A percentile compares a stretch with the other conserved stretches of the same genome.
Evolutionary conservation across 2,329 filamentous ascomycete genomes (phyloP).

Genomic region (Pleoardoris graminearum): DNA sequence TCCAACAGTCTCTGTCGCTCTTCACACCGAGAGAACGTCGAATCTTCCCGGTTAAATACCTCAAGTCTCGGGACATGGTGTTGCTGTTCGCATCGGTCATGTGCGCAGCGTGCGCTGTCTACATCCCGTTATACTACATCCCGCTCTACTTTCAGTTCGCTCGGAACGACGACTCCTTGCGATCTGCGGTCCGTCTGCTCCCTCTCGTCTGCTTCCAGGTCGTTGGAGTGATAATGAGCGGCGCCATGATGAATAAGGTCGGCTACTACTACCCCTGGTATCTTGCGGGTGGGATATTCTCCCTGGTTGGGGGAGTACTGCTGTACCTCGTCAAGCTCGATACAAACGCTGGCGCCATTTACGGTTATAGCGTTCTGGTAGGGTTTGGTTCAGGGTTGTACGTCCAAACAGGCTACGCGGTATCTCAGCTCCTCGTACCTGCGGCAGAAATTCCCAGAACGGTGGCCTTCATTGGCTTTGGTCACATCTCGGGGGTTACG

Average conservation of each 20-base stretch:
- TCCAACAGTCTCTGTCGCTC: too few relatives aligned
- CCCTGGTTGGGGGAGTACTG: neutral
- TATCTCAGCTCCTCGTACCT: slow-evolving; percentile 16
- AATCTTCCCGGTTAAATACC: neutral
- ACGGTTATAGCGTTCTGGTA: slow-evolving; percentile 28
- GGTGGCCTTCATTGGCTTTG: slow-evolving; percentile 19
- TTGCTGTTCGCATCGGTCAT: slow-evolving; percentile 22
- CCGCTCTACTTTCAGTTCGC: slow-evolving; percentile 33
- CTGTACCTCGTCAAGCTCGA: slow-evolving; percentile 14
- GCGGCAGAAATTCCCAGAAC: slow-evolving; percentile 12
- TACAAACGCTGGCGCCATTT: slow-evolving; percentile 19
- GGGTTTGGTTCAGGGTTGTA: slow-evolving; percentile 25
- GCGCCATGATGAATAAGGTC: slow-evolving; percentile 14
- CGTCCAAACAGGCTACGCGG: slow-evolving; percentile 15
- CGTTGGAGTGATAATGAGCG: slow-evolving; percentile 18
- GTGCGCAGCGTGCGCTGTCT: slow-evolving; percentile 21
- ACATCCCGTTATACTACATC: slow-evolving; percentile 11
- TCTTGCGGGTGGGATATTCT: slow-evolving; percentile 3
- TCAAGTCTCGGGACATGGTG: neutral
- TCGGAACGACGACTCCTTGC: slow-evolving; percentile 15
- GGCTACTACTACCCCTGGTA: slow-evolving; percentile 14
- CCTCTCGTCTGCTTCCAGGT: slow-evolving; percentile 23
- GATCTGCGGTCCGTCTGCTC: slow-evolving; percentile 25
- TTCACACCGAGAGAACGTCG: too few relatives aligned
- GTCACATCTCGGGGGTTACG: slow-evolving; percentile 18